Base-by-base conservation (phyloP, 1,284 basidiomycete species). In the Leccinum holopus region DNA sequence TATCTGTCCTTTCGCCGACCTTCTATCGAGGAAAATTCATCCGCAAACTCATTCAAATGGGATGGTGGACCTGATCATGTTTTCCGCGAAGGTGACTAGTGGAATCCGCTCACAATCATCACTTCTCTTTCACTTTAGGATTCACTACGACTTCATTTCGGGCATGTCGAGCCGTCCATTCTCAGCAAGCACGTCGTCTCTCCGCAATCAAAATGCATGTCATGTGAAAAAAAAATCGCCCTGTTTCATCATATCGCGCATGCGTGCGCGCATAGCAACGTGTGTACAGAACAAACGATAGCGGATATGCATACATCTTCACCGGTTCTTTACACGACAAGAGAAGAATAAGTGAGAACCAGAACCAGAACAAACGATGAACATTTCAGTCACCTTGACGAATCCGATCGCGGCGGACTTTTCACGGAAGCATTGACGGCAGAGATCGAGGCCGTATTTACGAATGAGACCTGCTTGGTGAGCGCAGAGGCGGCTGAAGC, bases 381-480 rank as follows among this genome's bases (percentile, higher is more conserved):
- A 30, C 25, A n/a, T 35, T 12, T 11, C 12, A 25, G 6, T 70
- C 71, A 95, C 94, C 92, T 97, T 97, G 78, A 85, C 82, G 85
- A 97, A 97, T 67, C 95, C 95, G 75, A 97, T 97, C 69, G 91
- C 90, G 72, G 88, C 85, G 66, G 93, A 86, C 83, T 95, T 95
- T 84, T 97, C 95, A 73, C 95, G 92, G 91, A 97, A 97, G 82
- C 95, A 97, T 81, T 97, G 95, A 80, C 95, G 92, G 85, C 95
- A 97, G 73, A 97, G 91, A 82, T 97, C 93, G 74, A 97, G 87
- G 64, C 94, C 94, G 81, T 94, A 94, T 80, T 93, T 93, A 78
- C 90, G 92, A 81, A 98, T 94, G 78, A 97, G 87, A 91, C 95
- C 95, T 73, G 94, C 95, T 79, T 93, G 92, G 82, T 98, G 95